These are phyloP conservation scores for Mortierella sp. DNA, from an alignment of 371 early-diverging fungal species.

Conservation along the genomic window DNA sequence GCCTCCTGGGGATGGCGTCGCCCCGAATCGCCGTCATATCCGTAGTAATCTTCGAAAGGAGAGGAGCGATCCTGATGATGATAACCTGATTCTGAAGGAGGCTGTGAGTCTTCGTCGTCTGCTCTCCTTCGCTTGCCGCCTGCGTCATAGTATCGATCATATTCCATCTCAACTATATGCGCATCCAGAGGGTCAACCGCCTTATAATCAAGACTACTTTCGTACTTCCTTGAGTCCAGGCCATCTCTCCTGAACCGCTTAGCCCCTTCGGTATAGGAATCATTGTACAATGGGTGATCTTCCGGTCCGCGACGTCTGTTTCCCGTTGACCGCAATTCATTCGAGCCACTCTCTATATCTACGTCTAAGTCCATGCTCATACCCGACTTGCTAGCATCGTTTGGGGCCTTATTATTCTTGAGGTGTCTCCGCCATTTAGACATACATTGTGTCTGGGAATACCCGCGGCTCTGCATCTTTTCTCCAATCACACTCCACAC, in stretches of 20 bases:
- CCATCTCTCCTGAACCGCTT: conserved; percentile 28
- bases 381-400: conserved; percentile 24
- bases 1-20: background rate
- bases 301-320: conserved; percentile 16
- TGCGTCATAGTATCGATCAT: conserved; percentile 50
- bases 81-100: background rate
- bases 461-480: conserved; percentile 50
- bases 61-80: background rate
- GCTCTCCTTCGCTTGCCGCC: conserved; percentile 34
- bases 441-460: conserved; percentile 56
- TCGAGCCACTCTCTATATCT: background rate
- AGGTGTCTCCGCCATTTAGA: conserved; percentile 55
- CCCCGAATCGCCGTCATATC: conserved; percentile 1
- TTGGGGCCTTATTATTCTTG: conserved; percentile 42
- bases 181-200: conserved; percentile 18
- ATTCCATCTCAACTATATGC: conserved; percentile 39
- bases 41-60: conserved; percentile 5
- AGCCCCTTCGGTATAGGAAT: conserved; percentile 12
- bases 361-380: conserved; percentile 37
- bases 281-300: conserved; percentile 12
- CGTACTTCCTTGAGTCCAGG: conserved; percentile 13
- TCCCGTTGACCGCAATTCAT: conserved; percentile 2
- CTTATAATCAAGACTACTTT: conserved; percentile 8
- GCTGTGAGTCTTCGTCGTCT: conserved; percentile 5
- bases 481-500: conserved; percentile 55